Conservation (phyloP, 352 stramenopile genomes). For the Globisporangium paddicum region DNA sequence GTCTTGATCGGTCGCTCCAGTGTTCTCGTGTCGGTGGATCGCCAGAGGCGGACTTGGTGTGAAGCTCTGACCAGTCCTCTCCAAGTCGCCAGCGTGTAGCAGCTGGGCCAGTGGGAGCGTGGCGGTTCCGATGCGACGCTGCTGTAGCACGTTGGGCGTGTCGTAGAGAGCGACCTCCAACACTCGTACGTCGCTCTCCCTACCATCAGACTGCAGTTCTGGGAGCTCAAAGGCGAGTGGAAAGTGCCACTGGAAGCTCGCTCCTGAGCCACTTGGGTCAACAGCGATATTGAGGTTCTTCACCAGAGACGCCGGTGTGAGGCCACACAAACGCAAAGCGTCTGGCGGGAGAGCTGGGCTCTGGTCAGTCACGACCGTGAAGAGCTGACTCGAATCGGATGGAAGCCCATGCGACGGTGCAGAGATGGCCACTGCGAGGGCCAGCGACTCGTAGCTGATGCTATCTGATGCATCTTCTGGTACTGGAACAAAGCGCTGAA, state of each 20-base stretch:
- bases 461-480: not conserved
- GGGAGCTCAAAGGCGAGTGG: constrained; percentile 17
- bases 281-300: not conserved
- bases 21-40: constrained; percentile 1
- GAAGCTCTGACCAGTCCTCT: not conserved
- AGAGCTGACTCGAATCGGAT: constrained; percentile 6
- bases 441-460: not conserved
- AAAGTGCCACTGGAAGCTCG: constrained; percentile 29
- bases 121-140: constrained; percentile 19
- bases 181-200: not conserved
- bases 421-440: not conserved
- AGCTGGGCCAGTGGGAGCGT: constrained; percentile 14
- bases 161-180: constrained; percentile 26
- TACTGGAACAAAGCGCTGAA: constrained; percentile 12
- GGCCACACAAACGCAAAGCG: not conserved
- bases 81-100: not conserved
- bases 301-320: constrained; percentile 21
- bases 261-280: not conserved
- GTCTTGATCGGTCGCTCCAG: not conserved
- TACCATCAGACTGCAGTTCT: not conserved
- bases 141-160: constrained; percentile 12
- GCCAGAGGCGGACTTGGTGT: not conserved
- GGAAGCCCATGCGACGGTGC: not conserved
- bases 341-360: not conserved
- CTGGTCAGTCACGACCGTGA: not conserved